phyloP scores from a whole-genome alignment of 306 rosid genomes.

The Medicago truncatula region DNA sequence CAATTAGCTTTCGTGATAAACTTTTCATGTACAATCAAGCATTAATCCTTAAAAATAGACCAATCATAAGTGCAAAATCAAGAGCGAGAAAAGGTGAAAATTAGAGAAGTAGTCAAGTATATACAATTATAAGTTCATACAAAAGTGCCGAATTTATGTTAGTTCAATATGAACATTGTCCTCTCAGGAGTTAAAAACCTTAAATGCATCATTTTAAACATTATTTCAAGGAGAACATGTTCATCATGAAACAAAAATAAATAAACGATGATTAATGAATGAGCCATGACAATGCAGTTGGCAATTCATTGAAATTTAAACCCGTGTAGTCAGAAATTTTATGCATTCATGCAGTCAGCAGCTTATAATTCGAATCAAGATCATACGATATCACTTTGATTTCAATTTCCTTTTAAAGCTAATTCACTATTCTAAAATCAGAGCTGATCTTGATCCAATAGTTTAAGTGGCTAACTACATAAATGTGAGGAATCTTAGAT shows the following conservation, averaged over 20 bases:
- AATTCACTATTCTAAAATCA: neutral
- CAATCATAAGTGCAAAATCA: too few relatives aligned
- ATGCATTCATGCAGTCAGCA: neutral
- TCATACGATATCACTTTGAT: neutral
- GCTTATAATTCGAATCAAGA: neutral
- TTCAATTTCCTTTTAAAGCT: neutral
- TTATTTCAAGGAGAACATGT: neutral
- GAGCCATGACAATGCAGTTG: constrained; percentile 20
- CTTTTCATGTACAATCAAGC: too few relatives aligned
- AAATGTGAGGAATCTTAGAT: neutral
- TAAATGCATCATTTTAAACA: neutral
- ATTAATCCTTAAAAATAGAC: too few relatives aligned
- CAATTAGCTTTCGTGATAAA: neutral
- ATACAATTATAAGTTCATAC: neutral
- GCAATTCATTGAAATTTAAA: neutral
- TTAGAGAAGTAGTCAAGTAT: neutral
- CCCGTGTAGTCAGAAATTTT: neutral
- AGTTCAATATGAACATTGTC: neutral
- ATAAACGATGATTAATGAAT: neutral
- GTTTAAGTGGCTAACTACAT: neutral
- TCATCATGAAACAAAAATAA: neutral
- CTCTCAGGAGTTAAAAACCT: constrained; percentile 15
- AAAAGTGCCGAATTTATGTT: neutral
- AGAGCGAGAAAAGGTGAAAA: too few relatives aligned
- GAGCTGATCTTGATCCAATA: neutral